phyloP scores from a whole-genome alignment of 2,329 filamentous ascomycete genomes.

The Alternaria novae-zelandiae region DNA sequence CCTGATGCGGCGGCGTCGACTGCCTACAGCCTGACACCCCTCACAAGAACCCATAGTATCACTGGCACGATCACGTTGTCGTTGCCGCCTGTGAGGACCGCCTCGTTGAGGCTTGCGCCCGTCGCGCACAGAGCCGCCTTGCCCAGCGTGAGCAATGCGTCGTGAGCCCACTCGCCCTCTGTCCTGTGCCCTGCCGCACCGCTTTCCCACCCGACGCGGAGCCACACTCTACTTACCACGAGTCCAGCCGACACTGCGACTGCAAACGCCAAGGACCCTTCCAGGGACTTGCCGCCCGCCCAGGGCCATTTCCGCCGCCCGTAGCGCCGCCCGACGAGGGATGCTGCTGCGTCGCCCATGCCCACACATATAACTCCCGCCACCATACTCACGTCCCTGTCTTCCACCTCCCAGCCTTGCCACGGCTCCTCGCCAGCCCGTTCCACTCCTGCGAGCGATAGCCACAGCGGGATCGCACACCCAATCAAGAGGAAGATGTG shows the following conservation, averaged over 20 bases:
- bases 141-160: conserved; percentile 38
- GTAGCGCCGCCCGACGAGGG: conserved; percentile 84
- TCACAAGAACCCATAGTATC: conserved; percentile 88
- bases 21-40: conserved; percentile 65
- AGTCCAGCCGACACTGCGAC: conserved; percentile 79
- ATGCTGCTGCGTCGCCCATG: conserved; percentile 92
- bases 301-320: conserved; percentile 92
- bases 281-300: conserved; percentile 94
- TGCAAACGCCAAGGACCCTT: conserved; percentile 83
- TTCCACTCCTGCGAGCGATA: conserved; percentile 74
- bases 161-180: conserved; percentile 53
- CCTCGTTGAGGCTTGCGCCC: conserved; percentile 89
- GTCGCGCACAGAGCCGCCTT: conserved; percentile 75
- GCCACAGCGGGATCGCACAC: conserved; percentile 93
- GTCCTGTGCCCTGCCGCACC: conserved; percentile 7
- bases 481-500: conserved; percentile 96
- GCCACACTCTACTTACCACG: conserved; percentile 72
- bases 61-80: conserved; percentile 98
- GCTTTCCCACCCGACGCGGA: conserved; percentile 73
- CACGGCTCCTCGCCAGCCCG: conserved; percentile 64
- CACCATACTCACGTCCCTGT: conserved; percentile 85
- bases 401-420: conserved; percentile 73
- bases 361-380: conserved; percentile 93
- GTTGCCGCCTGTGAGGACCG: conserved; percentile 93
- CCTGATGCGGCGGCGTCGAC: conserved; percentile 1